Evolutionary conservation across 2,329 filamentous ascomycete species (phyloP), one percentile per base, ranked within the genome.

Genomic region (Aureobasidium lini): DNA sequence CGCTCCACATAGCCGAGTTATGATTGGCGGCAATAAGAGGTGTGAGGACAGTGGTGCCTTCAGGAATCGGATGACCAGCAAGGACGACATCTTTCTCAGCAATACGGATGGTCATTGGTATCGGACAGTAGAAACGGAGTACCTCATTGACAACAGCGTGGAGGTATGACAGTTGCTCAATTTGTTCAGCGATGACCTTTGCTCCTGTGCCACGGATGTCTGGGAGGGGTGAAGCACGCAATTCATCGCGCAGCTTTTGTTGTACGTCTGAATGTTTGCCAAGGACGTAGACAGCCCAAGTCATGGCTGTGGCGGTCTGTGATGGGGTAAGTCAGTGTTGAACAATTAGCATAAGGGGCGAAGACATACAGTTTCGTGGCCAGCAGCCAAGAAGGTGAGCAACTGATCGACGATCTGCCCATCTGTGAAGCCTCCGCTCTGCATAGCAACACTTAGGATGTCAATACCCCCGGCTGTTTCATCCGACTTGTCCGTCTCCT

Each of bases 211-310:
- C 31, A 13, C 29, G 29, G 11, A 43, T 32, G 13, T 49, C 18
- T 5, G 56, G 56, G 10, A 92, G 78, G 16, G 78, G 10, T 7
- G 36, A 75, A 18, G 77, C 70, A 61, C 83, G 83, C 47, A 95
- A 74, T 70, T 94, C 90, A 10, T 78, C 73, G 23, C 89, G 85
- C 3, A 95, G 81, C 2, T 80, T 79, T 23, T 72, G 72, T 73
- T 94, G 88, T 2, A 88, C 76, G 0, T 84, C 78, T 0, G 83
- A 85, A 65, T 90, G 73, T 18, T 79, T 78, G 65, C 83, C 83
- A n/a, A 94, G 80, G 44, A 86, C 75, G 68, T 90, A 89, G 7
- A 85, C 73, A 3, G 86, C 82, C 87, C 88, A 93, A n/a, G 85
- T 87, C 69, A 94, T 78, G 16, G 88, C 81, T 1, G 85, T 81